These are phyloP conservation scores for Pigoraptor vietnamica DNA, from an alignment of 78 protist species.

Conservation along the genomic window DNA sequence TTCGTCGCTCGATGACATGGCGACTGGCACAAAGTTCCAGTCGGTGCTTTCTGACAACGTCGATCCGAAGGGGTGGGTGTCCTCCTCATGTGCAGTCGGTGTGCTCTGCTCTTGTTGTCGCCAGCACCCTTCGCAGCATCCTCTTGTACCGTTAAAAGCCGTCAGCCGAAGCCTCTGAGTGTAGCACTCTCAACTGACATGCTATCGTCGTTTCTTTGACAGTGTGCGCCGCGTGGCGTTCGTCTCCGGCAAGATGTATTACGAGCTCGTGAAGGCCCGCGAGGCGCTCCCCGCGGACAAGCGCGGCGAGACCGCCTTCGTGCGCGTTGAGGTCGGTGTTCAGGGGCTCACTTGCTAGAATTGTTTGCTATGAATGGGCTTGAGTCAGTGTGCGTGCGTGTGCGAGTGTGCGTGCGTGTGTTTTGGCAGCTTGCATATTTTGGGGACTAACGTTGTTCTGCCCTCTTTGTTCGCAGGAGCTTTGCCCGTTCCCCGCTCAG, in stretches of 20 bases:
- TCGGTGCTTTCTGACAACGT: slow-evolving; percentile 45
- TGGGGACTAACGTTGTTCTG: too few species aligned
- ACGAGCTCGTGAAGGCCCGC: slow-evolving; percentile 42
- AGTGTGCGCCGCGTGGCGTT: slow-evolving; percentile 56
- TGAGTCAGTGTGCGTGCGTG: not conserved
- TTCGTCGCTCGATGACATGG: slow-evolving; percentile 59
- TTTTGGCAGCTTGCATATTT: too few species aligned
- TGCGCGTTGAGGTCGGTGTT: slow-evolving; percentile 65
- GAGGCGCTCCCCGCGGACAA: slow-evolving; percentile 14
- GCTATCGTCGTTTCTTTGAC: not conserved
- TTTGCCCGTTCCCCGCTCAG: not conserved
- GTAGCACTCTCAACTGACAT: too few species aligned
- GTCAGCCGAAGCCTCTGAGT: too few species aligned
- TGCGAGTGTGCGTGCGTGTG: not conserved
- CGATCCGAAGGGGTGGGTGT: not conserved
- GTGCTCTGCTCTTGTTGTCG: too few species aligned
- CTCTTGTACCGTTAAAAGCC: too few species aligned
- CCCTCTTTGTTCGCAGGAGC: not conserved
- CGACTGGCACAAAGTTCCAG: slow-evolving; percentile 61
- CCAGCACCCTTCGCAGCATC: too few species aligned
- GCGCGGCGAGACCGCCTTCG: slow-evolving; percentile 28
- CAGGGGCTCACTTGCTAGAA: too few species aligned
- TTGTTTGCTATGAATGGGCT: too few species aligned
- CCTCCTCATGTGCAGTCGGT: too few species aligned
- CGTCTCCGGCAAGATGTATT: slow-evolving; percentile 79